phyloP scores from a whole-genome alignment of 2,329 filamentous ascomycete species.

The Aspergillus brasiliensis region DNA sequence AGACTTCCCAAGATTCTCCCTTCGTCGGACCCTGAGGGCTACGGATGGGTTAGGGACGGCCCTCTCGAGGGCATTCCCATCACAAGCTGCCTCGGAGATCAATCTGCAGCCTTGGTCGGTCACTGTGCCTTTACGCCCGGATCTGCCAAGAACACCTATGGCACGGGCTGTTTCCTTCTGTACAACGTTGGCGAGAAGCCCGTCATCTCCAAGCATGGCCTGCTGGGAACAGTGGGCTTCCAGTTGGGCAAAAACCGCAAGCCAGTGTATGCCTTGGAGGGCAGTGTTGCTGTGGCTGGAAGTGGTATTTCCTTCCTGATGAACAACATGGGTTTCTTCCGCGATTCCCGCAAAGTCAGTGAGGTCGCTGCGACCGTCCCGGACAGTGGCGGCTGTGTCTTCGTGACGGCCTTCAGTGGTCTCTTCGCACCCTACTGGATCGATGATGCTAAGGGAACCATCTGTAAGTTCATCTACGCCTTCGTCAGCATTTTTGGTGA shows the following conservation, averaged over 20 bases:
- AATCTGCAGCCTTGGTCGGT: constrained; percentile 82
- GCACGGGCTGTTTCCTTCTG: constrained; percentile 84
- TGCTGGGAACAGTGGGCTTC: constrained; percentile 85
- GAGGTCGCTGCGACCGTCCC: constrained; percentile 65
- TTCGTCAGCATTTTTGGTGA: not conserved
- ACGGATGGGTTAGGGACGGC: constrained; percentile 67
- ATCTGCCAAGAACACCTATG: constrained; percentile 87
- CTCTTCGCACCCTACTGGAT: constrained; percentile 95
- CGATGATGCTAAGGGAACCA: constrained; percentile 84
- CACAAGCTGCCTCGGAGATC: constrained; percentile 83
- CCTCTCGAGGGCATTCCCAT: constrained; percentile 70
- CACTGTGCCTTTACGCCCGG: constrained; percentile 82
- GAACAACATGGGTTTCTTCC: constrained; percentile 66
- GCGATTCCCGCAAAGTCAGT: constrained; percentile 63
- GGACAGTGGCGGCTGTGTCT: constrained; percentile 80
- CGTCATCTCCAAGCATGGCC: constrained; percentile 79
- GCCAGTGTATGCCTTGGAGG: constrained; percentile 79
- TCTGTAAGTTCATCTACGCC: constrained; percentile 58
- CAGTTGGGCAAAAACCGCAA: constrained; percentile 71
- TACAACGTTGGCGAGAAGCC: constrained; percentile 86
- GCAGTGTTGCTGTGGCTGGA: constrained; percentile 79
- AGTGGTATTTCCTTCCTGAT: constrained; percentile 76
- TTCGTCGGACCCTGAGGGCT: constrained; percentile 73
- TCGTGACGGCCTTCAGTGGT: constrained; percentile 89
- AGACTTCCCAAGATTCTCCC: constrained; percentile 79